Evolutionary conservation across 768 basidiomycete species (phyloP).

Genomic region (Mycena rosella): DNA sequence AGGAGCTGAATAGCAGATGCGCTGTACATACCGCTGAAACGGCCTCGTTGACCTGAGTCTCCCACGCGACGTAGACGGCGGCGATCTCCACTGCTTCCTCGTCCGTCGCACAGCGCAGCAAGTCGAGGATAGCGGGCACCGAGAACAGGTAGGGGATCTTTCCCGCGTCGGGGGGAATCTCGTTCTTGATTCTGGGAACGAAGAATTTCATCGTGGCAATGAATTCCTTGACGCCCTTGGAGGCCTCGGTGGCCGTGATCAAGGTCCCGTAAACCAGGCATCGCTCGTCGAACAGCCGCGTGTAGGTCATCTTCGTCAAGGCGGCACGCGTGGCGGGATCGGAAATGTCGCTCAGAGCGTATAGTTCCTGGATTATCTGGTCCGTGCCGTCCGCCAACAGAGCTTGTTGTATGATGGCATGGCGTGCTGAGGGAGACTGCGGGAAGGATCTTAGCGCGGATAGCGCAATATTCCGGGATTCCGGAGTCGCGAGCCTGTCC

Average conservation of each 20-base stretch:
- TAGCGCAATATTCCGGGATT: conserved; percentile 11
- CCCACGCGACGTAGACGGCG: conserved; percentile 33
- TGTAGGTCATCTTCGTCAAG: conserved; percentile 35
- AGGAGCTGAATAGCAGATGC: conserved; percentile 4
- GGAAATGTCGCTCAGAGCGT: conserved; percentile 34
- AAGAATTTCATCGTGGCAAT: conserved; percentile 36
- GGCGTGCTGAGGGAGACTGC: conserved; percentile 32
- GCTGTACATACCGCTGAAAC: conserved; percentile 33
- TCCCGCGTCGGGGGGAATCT: conserved; percentile 34
- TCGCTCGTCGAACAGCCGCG: conserved; percentile 35
- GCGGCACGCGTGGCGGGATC: conserved; percentile 29
- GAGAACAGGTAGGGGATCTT: conserved; percentile 20
- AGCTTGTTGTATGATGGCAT: conserved; percentile 20
- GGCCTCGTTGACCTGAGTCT: conserved; percentile 38
- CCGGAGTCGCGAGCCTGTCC: background rate
- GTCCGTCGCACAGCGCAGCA: conserved; percentile 30
- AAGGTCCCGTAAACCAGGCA: conserved; percentile 27
- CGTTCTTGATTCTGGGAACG: conserved; percentile 38
- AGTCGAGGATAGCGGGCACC: conserved; percentile 9
- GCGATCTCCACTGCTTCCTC: conserved; percentile 35
- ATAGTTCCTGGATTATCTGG: conserved; percentile 24
- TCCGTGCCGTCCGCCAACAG: conserved; percentile 22
- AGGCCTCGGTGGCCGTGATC: conserved; percentile 29
- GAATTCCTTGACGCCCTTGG: conserved; percentile 26
- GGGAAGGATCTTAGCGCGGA: conserved; percentile 18